Evolutionary conservation across 1,284 basidiomycete species (phyloP).

Genomic region (Puccinia hordei): DNA sequence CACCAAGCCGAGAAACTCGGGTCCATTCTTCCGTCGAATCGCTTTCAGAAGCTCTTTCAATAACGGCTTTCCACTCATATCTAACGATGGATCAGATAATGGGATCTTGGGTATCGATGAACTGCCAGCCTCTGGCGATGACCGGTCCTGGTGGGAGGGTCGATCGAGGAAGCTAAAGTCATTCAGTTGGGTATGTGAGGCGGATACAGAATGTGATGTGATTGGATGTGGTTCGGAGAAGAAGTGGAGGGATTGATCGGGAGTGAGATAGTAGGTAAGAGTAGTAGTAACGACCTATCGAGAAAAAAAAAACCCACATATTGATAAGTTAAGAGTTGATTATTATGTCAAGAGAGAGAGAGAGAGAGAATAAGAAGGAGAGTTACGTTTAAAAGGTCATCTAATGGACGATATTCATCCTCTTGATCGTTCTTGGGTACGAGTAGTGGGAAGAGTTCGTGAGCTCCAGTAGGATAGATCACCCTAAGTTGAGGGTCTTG

Average conservation of each 20-base stretch:
- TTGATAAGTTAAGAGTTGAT: conserved; percentile 52
- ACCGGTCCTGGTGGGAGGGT: conserved; percentile 50
- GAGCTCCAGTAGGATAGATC: conserved; percentile 25
- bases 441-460: conserved; percentile 25
- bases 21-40: conserved; percentile 63
- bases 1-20: conserved; percentile 62
- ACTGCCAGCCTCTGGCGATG: background rate
- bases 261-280: conserved; percentile 53
- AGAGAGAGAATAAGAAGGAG: too few relatives aligned
- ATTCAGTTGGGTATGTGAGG: conserved; percentile 53
- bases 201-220: conserved; percentile 50
- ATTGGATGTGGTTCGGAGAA: conserved; percentile 54
- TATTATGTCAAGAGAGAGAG: background rate
- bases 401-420: conserved; percentile 62
- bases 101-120: conserved; percentile 43
- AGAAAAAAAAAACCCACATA: conserved; percentile 54
- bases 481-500: conserved; percentile 19
- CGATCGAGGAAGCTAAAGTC: conserved; percentile 7
- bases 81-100: background rate
- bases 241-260: conserved; percentile 52
- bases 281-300: conserved; percentile 59
- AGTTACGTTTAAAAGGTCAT: conserved; percentile 58
- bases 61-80: conserved; percentile 58
- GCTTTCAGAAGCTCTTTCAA: conserved; percentile 63
- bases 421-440: conserved; percentile 52